Evolutionary conservation across 306 rosid species (phyloP), one percentile per base, ranked within the genome.

Genomic region (Sindora glabra): DNA sequence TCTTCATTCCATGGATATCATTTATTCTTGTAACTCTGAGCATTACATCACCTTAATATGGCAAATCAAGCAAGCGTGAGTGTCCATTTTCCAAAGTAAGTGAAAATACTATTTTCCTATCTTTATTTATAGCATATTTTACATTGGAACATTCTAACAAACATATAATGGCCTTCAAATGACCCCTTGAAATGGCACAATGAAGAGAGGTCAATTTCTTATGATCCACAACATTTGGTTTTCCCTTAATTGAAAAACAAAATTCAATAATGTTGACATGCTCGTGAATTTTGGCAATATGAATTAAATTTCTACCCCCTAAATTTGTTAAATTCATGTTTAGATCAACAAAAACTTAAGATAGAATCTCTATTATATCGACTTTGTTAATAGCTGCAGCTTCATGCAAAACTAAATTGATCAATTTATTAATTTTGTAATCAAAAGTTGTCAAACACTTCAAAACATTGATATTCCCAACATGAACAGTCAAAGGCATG

Each of bases 171-270:
- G 83, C 71, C 44, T 64, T 72, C 47, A 72, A 37, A 45, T 88
- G 81, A 0, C 92, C 89, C 39, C 57, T 71, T 23, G 81, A 79
- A 30, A 95, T 86, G 0, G 98, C 95, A 27, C 27, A 69, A 21
- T 92, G 98, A 1, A 92, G 86, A 8, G 98, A 85, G 8, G 82
- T 86, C 86, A 82, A 75, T 14, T 85, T 86, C 2, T 26, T 52
- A 0, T 3, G 3, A 56, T 92, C 98, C 2, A 15, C 50, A 1
- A 33, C 47, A 13, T 86, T 80, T 10, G 71, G 78, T 62, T 74
- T 57, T 6, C 34, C n/a, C n/a, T n/a, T n/a, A n/a, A n/a, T n/a
- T n/a, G n/a, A n/a, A n/a, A n/a, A n/a, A n/a, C n/a, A n/a, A n/a
- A n/a, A n/a, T n/a, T n/a, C n/a, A n/a, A n/a, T n/a, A n/a, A n/a